Base-by-base conservation (phyloP, 768 basidiomycete species). In the Neoboletus subvelutipes region DNA sequence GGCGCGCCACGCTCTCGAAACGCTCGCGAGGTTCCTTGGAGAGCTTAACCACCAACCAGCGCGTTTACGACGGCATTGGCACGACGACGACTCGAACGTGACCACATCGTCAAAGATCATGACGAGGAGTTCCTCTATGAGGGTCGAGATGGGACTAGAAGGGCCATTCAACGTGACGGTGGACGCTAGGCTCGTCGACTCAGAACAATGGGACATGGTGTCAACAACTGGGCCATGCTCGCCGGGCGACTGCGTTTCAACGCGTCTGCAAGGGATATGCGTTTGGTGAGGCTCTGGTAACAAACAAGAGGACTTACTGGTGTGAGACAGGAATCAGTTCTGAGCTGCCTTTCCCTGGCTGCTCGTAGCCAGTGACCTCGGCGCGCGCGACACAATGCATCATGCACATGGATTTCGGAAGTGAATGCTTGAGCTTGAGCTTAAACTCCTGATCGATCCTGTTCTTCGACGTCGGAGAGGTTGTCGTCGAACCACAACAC, bases 81-180 rank as follows among this genome's bases (percentile, higher is more conserved):
- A 51, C 28, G 57, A 46, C 2, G 40, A 50, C 5, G 54, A 55
- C 41, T 57, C 57, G 1, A 55, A 66, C 5, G 48, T 56, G 42
- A 66, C 40, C 29, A 67, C 57, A 10, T 59, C 55, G 31, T 62
- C 55, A 49, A 67, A 55, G 45, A 66, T 54, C n/a, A 66, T 57
- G 34, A 65, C 7, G 24, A 66, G 63, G n/a, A 66, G 46, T 40
- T 66, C 65, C 39, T 64, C 65, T 1, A 64, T 12, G 39, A 66
- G 55, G 11, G 7, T 20, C 12, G 45, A 52, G 39, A 64, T 55
- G 40, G 52, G 58, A 34, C 62, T 34, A 42, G 51, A 29, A 29
- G 7, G 7, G 10, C 31, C 53, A 36, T 54, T 31, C 29, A 20
- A 29, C 8, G n/a, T 13, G 28, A 33, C 17, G 22, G 33, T n/a